phyloP scores from a whole-genome alignment of 1,139 yeast genomes.

The Hyphopichia fennica region DNA sequence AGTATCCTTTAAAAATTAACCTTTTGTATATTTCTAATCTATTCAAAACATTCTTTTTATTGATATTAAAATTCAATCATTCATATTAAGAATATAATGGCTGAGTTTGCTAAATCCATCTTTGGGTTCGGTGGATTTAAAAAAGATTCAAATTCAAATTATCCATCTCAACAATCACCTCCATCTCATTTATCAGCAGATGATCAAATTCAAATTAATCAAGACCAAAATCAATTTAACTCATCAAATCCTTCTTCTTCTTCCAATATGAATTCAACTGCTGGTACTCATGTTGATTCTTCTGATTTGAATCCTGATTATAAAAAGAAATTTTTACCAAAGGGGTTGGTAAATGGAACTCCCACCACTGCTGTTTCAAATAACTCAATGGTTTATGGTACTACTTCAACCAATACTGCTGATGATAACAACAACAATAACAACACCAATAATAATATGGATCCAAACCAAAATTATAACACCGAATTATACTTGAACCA shows the following conservation, averaged over 20 bases:
- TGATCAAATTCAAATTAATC: not conserved
- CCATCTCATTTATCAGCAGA: not conserved
- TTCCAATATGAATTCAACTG: not conserved
- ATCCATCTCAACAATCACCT: conserved; percentile 11
- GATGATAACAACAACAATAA: conserved; percentile 1
- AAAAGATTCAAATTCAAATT: conserved; percentile 16
- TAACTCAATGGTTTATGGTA: conserved; percentile 66
- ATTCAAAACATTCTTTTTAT: not conserved
- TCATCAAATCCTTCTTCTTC: not conserved
- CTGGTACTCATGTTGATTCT: not conserved
- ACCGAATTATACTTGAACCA: conserved; percentile 27
- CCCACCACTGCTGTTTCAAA: conserved; percentile 72
- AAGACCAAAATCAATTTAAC: conserved; percentile 2
- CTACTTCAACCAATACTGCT: conserved; percentile 43
- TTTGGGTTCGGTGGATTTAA: conserved; percentile 54
- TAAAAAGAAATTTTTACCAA: conserved; percentile 33
- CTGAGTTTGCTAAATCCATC: conserved; percentile 62
- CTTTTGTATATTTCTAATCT: not conserved
- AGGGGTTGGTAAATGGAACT: conserved; percentile 30
- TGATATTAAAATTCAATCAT: too few relatives aligned
- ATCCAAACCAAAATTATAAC: conserved; percentile 4
- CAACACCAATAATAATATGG: conserved; percentile 4
- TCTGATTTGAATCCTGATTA: not conserved
- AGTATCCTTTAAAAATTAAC: not conserved
- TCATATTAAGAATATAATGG: conserved; percentile 33